Conservation (phyloP, 2,329 filamentous ascomycete genomes). For the Neopestalotiopsis rosae region DNA sequence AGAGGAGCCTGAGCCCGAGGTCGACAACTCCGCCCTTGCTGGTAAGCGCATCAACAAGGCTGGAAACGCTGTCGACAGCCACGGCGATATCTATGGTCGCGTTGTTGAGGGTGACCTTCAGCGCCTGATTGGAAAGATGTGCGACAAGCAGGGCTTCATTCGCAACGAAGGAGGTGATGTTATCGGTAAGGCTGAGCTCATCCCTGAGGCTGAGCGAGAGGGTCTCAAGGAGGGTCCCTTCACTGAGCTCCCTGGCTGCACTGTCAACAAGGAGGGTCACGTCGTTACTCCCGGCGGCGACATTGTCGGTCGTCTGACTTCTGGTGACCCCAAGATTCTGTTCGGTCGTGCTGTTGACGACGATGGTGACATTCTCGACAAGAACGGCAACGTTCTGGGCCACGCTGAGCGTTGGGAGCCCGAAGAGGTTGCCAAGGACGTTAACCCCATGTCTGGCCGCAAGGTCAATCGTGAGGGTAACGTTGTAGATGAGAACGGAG, state of each 20-base stretch:
- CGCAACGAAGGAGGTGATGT: slow-evolving; percentile 76
- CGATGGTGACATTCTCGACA: slow-evolving; percentile 82
- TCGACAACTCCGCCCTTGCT: slow-evolving; percentile 66
- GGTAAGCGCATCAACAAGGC: slow-evolving; percentile 76
- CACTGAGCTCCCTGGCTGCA: slow-evolving; percentile 67
- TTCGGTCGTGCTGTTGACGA: slow-evolving; percentile 78
- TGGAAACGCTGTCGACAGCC: slow-evolving; percentile 63
- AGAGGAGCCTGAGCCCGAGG: slow-evolving; percentile 53
- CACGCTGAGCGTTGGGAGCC: slow-evolving; percentile 66
- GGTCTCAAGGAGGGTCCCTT: slow-evolving; percentile 71
- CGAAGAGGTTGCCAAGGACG: slow-evolving; percentile 54
- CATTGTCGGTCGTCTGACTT: slow-evolving; percentile 72
- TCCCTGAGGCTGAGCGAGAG: slow-evolving; percentile 69
- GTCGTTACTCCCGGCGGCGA: slow-evolving; percentile 70
- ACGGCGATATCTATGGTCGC: slow-evolving; percentile 64
- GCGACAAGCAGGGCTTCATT: slow-evolving; percentile 74
- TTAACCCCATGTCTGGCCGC: slow-evolving; percentile 58
- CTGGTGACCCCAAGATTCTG: slow-evolving; percentile 74
- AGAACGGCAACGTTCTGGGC: slow-evolving; percentile 67
- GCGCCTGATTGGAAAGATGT: slow-evolving; percentile 70
- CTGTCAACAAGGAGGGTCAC: slow-evolving; percentile 72
- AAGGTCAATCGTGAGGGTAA: slow-evolving; percentile 65
- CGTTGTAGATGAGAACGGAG: slow-evolving; percentile 62
- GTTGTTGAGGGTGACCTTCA: slow-evolving; percentile 71
- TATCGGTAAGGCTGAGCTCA: slow-evolving; percentile 70